phyloP scores from a whole-genome alignment of 1,139 yeast species.

The Saccharomyces hybrid region DNA sequence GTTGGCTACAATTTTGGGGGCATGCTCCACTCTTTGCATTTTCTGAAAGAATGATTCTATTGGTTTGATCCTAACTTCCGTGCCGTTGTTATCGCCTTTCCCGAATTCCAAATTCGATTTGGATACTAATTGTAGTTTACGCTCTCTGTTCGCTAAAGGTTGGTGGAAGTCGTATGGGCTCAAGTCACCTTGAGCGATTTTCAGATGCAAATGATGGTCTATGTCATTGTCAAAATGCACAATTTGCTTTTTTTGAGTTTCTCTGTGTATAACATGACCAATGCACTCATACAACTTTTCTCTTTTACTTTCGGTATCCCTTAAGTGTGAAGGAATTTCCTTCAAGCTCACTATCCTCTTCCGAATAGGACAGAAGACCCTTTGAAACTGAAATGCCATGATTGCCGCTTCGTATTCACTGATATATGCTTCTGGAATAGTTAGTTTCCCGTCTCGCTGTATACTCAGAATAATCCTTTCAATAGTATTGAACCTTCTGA shows the following conservation, averaged over 20 bases:
- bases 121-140: conserved; percentile 20
- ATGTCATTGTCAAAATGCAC: conserved; percentile 33
- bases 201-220: conserved; percentile 40
- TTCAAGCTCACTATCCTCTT: conserved; percentile 49
- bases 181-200: conserved; percentile 56
- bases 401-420: conserved; percentile 60
- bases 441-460: conserved; percentile 51
- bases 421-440: conserved; percentile 51
- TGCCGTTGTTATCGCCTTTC: not conserved
- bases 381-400: conserved; percentile 75
- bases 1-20: not conserved
- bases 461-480: conserved; percentile 52
- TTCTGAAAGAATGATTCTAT: conserved; percentile 10
- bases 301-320: not conserved
- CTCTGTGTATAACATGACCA: conserved; percentile 38
- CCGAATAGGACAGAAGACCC: conserved; percentile 66
- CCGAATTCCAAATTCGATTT: conserved; percentile 16
- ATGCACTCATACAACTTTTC: conserved; percentile 51
- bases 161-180: conserved; percentile 55
- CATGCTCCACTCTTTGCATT: not conserved
- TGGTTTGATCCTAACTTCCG: conserved; percentile 1
- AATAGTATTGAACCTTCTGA: conserved; percentile 44
- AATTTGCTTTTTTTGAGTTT: conserved; percentile 13
- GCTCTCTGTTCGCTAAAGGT: conserved; percentile 35
- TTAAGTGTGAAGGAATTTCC: conserved; percentile 41